A percentile compares a stretch with the other conserved stretches of the same genome.
Conservation (phyloP, 2,329 filamentous ascomycete genomes). For the Paecilomyces dactylethromorphus region DNA sequence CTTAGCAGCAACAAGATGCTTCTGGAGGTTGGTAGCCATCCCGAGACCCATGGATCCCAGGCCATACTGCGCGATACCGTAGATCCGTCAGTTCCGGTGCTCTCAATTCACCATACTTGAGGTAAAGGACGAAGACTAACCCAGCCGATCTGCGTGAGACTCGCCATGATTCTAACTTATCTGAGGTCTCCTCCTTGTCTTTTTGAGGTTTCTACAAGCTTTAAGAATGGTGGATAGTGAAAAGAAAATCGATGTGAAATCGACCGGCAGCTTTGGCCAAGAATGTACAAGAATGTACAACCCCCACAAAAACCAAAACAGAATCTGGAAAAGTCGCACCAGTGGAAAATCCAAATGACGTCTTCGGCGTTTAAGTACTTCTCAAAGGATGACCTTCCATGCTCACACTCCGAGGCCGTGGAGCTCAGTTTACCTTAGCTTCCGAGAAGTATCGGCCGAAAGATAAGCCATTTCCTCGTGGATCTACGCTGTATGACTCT, state of each 20-base stretch:
- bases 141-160: constrained; percentile 25
- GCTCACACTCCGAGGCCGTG: background rate
- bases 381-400: background rate
- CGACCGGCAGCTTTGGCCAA: background rate
- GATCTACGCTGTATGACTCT: background rate
- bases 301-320: background rate
- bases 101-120: background rate
- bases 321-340: background rate
- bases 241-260: background rate
- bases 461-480: background rate
- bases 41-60: constrained; percentile 41
- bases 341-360: background rate
- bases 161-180: constrained; percentile 1
- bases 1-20: constrained; percentile 28
- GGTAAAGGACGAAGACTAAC: constrained; percentile 11
- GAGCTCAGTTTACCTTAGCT: background rate
- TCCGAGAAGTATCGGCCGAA: background rate
- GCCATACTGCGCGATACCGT: constrained; percentile 23
- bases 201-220: background rate
- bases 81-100: background rate
- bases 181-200: background rate
- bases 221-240: background rate
- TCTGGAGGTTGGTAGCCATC: constrained; percentile 39
- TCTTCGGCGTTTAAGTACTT: background rate
- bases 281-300: background rate